These are phyloP conservation scores for Choanephora cucurbitarum DNA, from an alignment of 371 early-diverging fungal genomes.

Conservation along the genomic window DNA sequence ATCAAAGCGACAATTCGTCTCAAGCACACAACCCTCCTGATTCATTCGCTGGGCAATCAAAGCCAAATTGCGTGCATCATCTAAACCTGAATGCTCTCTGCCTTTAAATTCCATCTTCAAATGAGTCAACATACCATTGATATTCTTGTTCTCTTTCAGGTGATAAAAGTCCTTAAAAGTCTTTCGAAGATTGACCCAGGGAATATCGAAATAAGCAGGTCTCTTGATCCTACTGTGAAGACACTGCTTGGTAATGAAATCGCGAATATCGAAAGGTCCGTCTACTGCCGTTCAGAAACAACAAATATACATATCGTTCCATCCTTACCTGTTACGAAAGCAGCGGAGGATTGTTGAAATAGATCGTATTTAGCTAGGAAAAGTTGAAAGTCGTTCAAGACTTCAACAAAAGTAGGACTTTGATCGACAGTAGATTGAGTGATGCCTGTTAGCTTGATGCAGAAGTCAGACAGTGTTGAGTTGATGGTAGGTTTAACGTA, in stretches of 20 bases:
- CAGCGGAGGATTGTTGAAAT: conserved; percentile 52
- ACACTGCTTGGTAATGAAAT: conserved; percentile 74
- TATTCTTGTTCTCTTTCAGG: conserved; percentile 44
- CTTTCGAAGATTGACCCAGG: conserved; percentile 69
- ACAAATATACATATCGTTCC: conserved; percentile 23
- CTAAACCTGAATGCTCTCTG: conserved; percentile 77
- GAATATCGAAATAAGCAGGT: conserved; percentile 50
- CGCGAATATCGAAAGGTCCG: conserved; percentile 84
- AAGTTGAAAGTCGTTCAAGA: conserved; percentile 42
- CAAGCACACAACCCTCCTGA: conserved; percentile 51
- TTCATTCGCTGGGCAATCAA: conserved; percentile 52
- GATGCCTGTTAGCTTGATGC: conserved; percentile 76
- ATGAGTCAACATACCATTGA: conserved; percentile 62
- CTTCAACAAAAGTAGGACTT: conserved; percentile 54
- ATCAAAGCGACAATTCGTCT: conserved; percentile 37
- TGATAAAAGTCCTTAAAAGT: conserved; percentile 55
- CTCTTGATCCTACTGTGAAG: conserved; percentile 48
- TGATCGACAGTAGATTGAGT: conserved; percentile 57
- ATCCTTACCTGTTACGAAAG: conserved; percentile 46
- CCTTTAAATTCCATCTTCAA: conserved; percentile 70
- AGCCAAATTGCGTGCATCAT: conserved; percentile 75
- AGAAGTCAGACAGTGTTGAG: conserved; percentile 72
- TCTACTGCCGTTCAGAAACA: conserved; percentile 49
- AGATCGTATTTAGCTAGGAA: conserved; percentile 46
- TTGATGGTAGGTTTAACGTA: conserved; percentile 72